Conservation (phyloP, 768 basidiomycete species). For the Hortiboletus flavorubellus region DNA sequence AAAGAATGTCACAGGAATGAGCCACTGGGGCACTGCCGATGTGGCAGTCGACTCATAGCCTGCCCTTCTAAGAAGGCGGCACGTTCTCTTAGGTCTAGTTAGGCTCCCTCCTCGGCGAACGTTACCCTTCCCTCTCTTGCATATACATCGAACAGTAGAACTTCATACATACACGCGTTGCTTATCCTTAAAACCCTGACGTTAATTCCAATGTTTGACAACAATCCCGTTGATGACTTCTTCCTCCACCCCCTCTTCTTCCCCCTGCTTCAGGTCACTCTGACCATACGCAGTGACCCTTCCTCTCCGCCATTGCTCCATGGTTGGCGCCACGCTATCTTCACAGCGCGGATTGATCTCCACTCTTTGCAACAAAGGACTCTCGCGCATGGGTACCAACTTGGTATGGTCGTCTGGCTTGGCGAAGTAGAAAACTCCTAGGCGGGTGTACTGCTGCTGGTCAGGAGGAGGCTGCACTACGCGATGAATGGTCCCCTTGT, state of each 20-base stretch:
- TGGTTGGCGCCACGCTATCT: slow-evolving; percentile 44
- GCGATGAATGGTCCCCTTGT: slow-evolving; percentile 58
- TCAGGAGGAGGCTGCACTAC: slow-evolving; percentile 59
- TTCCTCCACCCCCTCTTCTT: slow-evolving; percentile 47
- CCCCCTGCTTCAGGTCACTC: slow-evolving; percentile 38
- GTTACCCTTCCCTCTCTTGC: too few species aligned
- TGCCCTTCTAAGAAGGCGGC: too few species aligned
- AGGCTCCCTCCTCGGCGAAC: too few species aligned
- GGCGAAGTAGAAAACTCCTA: slow-evolving; percentile 59
- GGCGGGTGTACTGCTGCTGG: slow-evolving; percentile 46
- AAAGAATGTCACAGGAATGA: too few species aligned
- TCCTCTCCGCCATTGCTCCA: slow-evolving; percentile 50
- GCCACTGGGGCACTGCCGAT: too few species aligned
- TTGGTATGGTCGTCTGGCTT: slow-evolving; percentile 49
- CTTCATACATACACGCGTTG: neutral
- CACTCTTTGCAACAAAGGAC: slow-evolving; percentile 45
- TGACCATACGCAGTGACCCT: slow-evolving; percentile 52
- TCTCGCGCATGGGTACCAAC: slow-evolving; percentile 43
- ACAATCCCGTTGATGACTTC: slow-evolving; percentile 53
- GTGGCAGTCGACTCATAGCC: too few species aligned
- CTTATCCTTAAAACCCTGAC: neutral
- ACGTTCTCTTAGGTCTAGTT: too few species aligned
- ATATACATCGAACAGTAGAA: neutral
- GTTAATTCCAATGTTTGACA: slow-evolving; percentile 55
- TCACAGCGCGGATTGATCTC: slow-evolving; percentile 40